A percentile compares a stretch with the other conserved stretches of the same genome.
phyloP scores from a whole-genome alignment of 768 basidiomycete species.

The Leccinellum albellum region DNA sequence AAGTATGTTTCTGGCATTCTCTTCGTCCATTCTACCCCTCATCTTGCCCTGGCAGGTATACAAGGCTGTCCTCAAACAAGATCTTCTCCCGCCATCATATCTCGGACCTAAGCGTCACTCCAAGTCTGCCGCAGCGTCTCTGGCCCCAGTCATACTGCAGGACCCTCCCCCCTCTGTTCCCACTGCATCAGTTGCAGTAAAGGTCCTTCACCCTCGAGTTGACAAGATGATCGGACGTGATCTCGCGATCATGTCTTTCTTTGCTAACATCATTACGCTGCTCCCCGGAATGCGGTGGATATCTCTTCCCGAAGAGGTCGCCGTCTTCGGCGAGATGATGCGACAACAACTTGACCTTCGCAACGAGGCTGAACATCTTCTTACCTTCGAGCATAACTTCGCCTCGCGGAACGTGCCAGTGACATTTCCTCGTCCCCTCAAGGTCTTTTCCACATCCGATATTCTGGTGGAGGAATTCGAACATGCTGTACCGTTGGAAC shows the following conservation, averaged over 20 bases:
- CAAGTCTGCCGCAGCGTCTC: slow-evolving; percentile 44
- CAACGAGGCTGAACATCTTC: slow-evolving; percentile 84
- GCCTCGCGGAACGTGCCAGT: slow-evolving; percentile 73
- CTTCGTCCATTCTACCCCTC: neutral
- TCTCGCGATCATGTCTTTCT: slow-evolving; percentile 92
- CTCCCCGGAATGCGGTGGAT: slow-evolving; percentile 96
- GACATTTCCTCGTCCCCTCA: slow-evolving; percentile 85
- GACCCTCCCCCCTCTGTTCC: slow-evolving; percentile 72
- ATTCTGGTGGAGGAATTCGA: slow-evolving; percentile 91
- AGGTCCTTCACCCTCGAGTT: slow-evolving; percentile 89
- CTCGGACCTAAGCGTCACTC: slow-evolving; percentile 66
- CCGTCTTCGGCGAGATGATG: slow-evolving; percentile 97
- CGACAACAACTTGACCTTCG: slow-evolving; percentile 87
- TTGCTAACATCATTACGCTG: slow-evolving; percentile 71
- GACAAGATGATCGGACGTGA: slow-evolving; percentile 81
- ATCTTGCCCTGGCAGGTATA: slow-evolving; percentile 59
- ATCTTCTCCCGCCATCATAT: slow-evolving; percentile 83
- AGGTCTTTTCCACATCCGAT: slow-evolving; percentile 74
- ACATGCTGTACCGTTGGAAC: slow-evolving; percentile 85
- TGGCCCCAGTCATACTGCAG: slow-evolving; percentile 45
- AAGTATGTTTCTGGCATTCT: slow-evolving; percentile 37
- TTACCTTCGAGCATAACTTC: slow-evolving; percentile 85
- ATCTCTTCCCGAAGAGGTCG: slow-evolving; percentile 91
- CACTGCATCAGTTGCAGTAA: slow-evolving; percentile 88
- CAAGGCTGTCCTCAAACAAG: slow-evolving; percentile 76